A percentile compares a stretch with the other conserved stretches of the same genome.
Evolutionary conservation across 306 rosid genomes (phyloP).

Genomic region (Cicer bijugum): DNA sequence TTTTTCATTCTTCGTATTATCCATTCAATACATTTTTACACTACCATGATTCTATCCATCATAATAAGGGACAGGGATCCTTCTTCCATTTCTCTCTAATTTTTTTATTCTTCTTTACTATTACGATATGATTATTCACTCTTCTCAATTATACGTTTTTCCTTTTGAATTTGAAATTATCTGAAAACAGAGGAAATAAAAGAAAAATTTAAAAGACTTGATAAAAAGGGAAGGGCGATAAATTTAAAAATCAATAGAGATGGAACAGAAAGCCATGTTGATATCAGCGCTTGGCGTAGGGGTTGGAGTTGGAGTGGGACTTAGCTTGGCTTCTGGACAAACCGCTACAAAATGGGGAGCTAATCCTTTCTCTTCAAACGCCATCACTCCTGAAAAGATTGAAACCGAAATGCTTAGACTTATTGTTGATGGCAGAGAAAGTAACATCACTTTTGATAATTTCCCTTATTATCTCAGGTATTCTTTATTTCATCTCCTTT

Average conservation of each 20-base stretch:
- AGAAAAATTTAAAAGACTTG: no score
- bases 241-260: slow-evolving; percentile 8
- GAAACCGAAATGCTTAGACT: slow-evolving; percentile 72
- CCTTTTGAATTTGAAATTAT: background rate
- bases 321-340: slow-evolving; percentile 71
- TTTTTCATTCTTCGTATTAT: background rate
- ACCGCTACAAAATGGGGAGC: slow-evolving; percentile 53
- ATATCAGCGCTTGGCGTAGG: slow-evolving; percentile 77
- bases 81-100: background rate
- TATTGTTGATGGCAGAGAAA: slow-evolving; percentile 70
- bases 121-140: background rate
- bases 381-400: slow-evolving; percentile 56
- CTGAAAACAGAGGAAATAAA: background rate
- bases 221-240: no score
- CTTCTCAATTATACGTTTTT: background rate
- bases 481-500: no score
- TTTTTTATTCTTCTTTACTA: background rate
- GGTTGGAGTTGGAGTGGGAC: slow-evolving; percentile 85
- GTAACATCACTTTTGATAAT: slow-evolving; percentile 73
- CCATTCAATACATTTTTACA: background rate
- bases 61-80: background rate
- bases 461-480: slow-evolving; percentile 86
- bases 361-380: slow-evolving; percentile 27
- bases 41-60: background rate
- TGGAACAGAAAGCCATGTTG: slow-evolving; percentile 68